Evolutionary conservation across 2,329 filamentous ascomycete genomes (phyloP).

Genomic region (Neonectria neomacrospora): DNA sequence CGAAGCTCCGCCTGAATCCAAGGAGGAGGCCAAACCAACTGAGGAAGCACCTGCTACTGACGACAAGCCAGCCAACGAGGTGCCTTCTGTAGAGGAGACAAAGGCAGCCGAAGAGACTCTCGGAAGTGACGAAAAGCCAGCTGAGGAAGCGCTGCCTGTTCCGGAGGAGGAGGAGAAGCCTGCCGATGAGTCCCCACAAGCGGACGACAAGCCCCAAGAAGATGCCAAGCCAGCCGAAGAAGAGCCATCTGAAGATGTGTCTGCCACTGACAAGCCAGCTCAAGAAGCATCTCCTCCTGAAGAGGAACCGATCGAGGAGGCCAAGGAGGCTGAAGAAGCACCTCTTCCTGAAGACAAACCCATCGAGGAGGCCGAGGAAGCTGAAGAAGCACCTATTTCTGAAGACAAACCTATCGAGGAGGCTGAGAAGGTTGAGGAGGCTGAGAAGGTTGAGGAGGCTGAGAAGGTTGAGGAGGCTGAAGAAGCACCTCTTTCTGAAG

Average conservation of each 20-base stretch:
- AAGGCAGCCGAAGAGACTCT: constrained; percentile 14
- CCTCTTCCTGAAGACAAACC: too few species aligned
- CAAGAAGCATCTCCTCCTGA: constrained; percentile 21
- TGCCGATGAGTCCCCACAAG: constrained; percentile 20
- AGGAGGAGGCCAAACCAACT: constrained; percentile 2
- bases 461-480: constrained; percentile 38
- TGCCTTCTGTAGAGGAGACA: constrained; percentile 14
- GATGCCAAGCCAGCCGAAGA: constrained; percentile 37
- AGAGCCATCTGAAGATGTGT: constrained; percentile 15
- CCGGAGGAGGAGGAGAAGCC: constrained; percentile 22
- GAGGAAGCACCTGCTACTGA: constrained; percentile 15
- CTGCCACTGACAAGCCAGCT: constrained; percentile 32
- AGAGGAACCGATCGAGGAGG: background rate
- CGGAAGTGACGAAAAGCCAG: constrained; percentile 8
- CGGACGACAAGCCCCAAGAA: constrained; percentile 18
- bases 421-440: constrained; percentile 35
- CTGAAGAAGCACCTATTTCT: too few species aligned
- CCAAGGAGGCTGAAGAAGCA: too few species aligned
- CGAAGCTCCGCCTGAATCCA: background rate
- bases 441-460: constrained; percentile 35
- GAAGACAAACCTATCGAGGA: constrained; percentile 24
- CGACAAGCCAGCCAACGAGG: constrained; percentile 29
- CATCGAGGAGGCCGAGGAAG: too few species aligned
- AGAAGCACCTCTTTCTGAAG: too few species aligned
- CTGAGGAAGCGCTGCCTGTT: constrained; percentile 21